Evolutionary conservation across 1,284 basidiomycete species (phyloP), one percentile per base, ranked within the genome.

Genomic region (Pseudozyma tsukubaensis): DNA sequence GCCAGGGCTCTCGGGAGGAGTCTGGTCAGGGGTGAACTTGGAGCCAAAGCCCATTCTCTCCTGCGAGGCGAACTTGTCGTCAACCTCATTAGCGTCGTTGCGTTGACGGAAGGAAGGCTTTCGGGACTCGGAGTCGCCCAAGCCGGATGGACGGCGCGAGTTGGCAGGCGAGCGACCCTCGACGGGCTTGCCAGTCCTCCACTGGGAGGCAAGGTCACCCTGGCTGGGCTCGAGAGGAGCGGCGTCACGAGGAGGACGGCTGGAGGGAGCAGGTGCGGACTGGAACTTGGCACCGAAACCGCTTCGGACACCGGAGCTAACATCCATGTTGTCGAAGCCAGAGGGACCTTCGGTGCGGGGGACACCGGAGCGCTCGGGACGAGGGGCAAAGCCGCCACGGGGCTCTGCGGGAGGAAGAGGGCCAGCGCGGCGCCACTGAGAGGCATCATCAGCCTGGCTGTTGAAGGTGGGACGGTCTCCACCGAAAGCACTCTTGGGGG

Each of bases 351-450:
- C 60, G 44, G 52, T 36, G 42, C 66, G 59, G 8, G 59, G 65
- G 13, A 71, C 71, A 44, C 76, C 72, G 49, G 62, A 65, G 12
- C 71, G 59, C 44, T 75, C 72, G 47, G 72, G 54, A 4, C 72
- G 67, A 48, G 72, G 59, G 19, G 59, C 66, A 51, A 74, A 74
- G 59, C 66, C 66, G n/a, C 71, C 67, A 19, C 76, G 67, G 34
- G 69, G 73, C 50, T 72, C 67, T 37, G 55, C 54, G 13, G 81
- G 58, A 6, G 83, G 80, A 0, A 95, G 89, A 48, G 94, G 95
- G 1, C 92, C 93, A 11, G 93, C 90, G 62, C 94, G 90, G 59
- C 94, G 89, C 94, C 94, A 97, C 66, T 90, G 90, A 21, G 77
- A 81, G 6, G 87, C 84, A 57, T 86, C 86, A 51, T 88, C 87